Evolutionary conservation across 2,329 filamentous ascomycete genomes (phyloP).

Genomic region (Apiospora koreana): DNA sequence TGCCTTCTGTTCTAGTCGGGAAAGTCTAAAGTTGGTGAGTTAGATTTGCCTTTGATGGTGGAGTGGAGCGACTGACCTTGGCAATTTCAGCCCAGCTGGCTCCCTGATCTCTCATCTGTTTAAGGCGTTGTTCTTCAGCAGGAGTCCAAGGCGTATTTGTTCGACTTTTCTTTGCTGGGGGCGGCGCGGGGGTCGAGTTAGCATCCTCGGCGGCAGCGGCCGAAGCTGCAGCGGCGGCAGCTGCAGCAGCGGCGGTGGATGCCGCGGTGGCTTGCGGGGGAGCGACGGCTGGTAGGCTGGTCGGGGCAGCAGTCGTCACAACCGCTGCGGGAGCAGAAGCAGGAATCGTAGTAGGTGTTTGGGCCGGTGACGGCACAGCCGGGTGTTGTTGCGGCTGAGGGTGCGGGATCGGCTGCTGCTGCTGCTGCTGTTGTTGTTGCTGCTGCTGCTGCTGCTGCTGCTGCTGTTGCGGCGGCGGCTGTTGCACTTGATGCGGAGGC

Average conservation of each 20-base stretch:
- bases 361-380: constrained; percentile 13
- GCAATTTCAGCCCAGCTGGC: constrained; percentile 98
- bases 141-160: constrained; percentile 99
- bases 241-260: neutral
- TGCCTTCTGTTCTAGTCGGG: constrained; percentile 89
- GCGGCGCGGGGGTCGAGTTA: constrained; percentile 40
- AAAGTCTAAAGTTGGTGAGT: constrained; percentile 65
- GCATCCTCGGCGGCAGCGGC: constrained; percentile 34
- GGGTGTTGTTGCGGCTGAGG: constrained; percentile 15
- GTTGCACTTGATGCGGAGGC: constrained; percentile 23
- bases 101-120: constrained; percentile 90
- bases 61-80: constrained; percentile 62
- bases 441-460: constrained; percentile 23
- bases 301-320: constrained; percentile 28
- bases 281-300: constrained; percentile 28
- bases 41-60: neutral
- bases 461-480: constrained; percentile 25
- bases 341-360: constrained; percentile 23
- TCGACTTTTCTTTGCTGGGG: constrained; percentile 83
- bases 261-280: constrained; percentile 31
- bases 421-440: constrained; percentile 35
- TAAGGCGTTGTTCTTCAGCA: constrained; percentile 87
- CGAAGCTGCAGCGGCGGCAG: constrained; percentile 24
- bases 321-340: constrained; percentile 29
- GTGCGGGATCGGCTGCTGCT: constrained; percentile 13